Evolutionary conservation across 176 grass and related monocot genomes (phyloP).

Genomic region (Chloris gayana): DNA sequence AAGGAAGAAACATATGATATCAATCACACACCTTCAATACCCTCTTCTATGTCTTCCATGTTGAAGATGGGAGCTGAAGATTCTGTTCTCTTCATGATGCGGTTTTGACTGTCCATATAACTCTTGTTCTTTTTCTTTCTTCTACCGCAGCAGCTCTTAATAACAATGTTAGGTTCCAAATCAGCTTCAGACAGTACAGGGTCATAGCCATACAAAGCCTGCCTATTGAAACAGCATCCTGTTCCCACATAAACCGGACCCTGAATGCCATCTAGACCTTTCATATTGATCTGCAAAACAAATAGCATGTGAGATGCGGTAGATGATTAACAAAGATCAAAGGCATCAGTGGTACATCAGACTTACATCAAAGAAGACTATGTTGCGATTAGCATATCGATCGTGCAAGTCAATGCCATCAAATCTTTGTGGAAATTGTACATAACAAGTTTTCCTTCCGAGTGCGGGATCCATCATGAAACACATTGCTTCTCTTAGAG

Average conservation of each 20-base stretch:
- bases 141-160: conserved; percentile 94
- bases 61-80: conserved; percentile 98
- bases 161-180: conserved; percentile 89
- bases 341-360: not conserved
- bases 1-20: not conserved
- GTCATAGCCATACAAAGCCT: conserved; percentile 98
- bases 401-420: conserved; percentile 98
- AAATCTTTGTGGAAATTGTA: conserved; percentile 99
- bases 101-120: conserved; percentile 93
- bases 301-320: conserved; percentile 35
- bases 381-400: conserved; percentile 99
- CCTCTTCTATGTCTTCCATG: conserved; percentile 99
- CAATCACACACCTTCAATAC: conserved; percentile 79
- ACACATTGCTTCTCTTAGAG: conserved; percentile 99
- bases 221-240: conserved; percentile 98
- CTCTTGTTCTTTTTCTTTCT: conserved; percentile 97
- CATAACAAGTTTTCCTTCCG: conserved; percentile 97
- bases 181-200: conserved; percentile 97
- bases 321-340: conserved; percentile 6
- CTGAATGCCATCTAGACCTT: conserved; percentile 99
- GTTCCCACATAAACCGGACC: conserved; percentile 98
- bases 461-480: conserved; percentile 99
- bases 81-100: conserved; percentile 96
- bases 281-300: conserved; percentile 96
- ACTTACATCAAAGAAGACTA: conserved; percentile 99